Percentiles rank a stretch among this genome's conserved stretches.
Conservation (phyloP, 805 yeast genomes). For the Metschnikowia lachancei region DNA sequence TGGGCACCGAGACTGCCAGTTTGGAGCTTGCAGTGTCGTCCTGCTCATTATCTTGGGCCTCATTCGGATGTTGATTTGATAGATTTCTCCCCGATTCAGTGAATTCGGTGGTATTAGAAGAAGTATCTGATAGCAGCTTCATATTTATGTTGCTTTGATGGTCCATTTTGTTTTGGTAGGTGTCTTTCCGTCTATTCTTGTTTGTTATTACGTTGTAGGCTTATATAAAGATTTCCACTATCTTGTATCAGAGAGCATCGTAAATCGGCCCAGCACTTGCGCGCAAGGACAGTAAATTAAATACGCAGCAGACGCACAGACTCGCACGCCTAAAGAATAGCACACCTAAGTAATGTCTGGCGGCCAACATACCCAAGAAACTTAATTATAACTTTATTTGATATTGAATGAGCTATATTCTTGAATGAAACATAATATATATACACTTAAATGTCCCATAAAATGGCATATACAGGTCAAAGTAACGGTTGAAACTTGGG, state of each 20-base stretch:
- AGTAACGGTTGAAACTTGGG: conserved; percentile 20
- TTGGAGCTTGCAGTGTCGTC: background rate
- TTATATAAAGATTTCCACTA: background rate
- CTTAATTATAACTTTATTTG: background rate
- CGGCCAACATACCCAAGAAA: too few species aligned
- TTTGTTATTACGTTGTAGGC: background rate
- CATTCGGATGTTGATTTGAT: conserved; percentile 8
- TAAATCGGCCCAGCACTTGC: background rate
- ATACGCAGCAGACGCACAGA: too few species aligned
- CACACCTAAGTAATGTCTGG: too few species aligned
- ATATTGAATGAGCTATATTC: background rate
- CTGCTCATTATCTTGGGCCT: conserved; percentile 3
- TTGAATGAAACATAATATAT: background rate
- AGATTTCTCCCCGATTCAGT: conserved; percentile 3
- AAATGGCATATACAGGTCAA: too few species aligned
- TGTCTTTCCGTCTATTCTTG: too few species aligned
- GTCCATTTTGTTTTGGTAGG: background rate
- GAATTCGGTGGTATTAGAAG: background rate
- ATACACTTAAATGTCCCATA: too few species aligned
- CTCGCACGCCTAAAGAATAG: too few species aligned
- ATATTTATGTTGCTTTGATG: background rate
- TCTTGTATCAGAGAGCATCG: background rate
- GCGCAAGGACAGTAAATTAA: background rate
- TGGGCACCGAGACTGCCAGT: conserved; percentile 8
- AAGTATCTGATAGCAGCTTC: background rate